These are phyloP conservation scores for Rickenella mellea DNA, from an alignment of 768 basidiomycete species.

Conservation along the genomic window DNA sequence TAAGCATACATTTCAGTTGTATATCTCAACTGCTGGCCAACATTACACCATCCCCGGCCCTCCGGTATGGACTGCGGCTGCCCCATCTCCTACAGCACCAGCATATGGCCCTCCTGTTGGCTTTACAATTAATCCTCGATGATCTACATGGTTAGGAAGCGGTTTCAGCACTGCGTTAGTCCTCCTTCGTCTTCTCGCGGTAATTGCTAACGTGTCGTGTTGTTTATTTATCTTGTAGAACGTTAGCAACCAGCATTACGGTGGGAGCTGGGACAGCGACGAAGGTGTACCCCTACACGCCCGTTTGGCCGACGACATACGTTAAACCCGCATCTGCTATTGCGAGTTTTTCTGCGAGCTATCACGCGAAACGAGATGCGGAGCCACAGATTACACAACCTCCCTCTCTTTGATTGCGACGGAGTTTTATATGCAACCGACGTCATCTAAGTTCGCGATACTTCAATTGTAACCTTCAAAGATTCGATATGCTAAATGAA, in stretches of 20 bases:
- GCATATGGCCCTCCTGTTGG: neutral
- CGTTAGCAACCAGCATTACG: neutral
- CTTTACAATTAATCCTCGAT: neutral
- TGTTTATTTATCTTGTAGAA: neutral
- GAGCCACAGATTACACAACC: too few species aligned
- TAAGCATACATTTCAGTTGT: neutral
- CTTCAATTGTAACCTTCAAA: too few species aligned
- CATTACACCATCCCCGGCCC: constrained; percentile 7
- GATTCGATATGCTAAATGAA: too few species aligned
- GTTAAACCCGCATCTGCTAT: neutral
- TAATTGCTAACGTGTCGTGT: neutral
- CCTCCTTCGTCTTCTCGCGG: neutral
- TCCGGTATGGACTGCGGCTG: constrained; percentile 6
- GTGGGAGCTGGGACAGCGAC: neutral
- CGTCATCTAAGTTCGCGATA: too few species aligned
- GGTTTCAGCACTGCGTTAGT: constrained; percentile 1
- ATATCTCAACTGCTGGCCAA: constrained; percentile 2
- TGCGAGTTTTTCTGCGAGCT: neutral
- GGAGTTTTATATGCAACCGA: too few species aligned
- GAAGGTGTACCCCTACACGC: neutral
- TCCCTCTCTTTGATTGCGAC: too few species aligned
- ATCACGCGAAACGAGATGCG: too few species aligned
- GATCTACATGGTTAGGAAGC: constrained; percentile 2
- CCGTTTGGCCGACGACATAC: neutral
- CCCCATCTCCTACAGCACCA: neutral